Evolutionary conservation across 1,139 yeast genomes (phyloP), one percentile per base, ranked within the genome.

Genomic region (Candida sp.): DNA sequence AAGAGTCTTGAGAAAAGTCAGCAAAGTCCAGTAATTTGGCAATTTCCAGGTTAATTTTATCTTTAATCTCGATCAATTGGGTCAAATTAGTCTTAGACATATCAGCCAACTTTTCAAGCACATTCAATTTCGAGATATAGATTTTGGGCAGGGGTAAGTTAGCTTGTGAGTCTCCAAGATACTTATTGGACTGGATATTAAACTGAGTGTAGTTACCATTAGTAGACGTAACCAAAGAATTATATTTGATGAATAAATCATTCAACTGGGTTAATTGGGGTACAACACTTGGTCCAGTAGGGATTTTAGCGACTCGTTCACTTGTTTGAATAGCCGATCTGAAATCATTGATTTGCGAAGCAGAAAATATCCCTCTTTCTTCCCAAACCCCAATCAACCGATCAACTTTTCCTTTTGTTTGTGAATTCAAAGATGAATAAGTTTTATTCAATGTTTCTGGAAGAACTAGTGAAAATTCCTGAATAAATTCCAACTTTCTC

Each of bases 351-450:
- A 84, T 68, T 22, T 75, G 79, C 1, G 56, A 56, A 0, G 58
- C 55, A 2, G 70, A 50, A 52, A 85, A 87, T 1, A 89, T 77
- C 22, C 61, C 58, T 42, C 97, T 68, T 46, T 87, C 87, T 42
- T 75, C 75, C 95, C 96, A 87, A 12, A 89, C 95, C 39, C 71
- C 77, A 2, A 87, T 70, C 22, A 87, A 80, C 36, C 95, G 73
- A 35, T 69, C 74, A 30, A 87, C 76, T 48, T 82, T 82, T n/a
- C 77, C 74, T 46, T 75, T 73, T 9, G 78, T 63, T 1, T 73
- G 52, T 5, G 58, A 56, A 43, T 76, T 74, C 38, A 63, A 69
- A 38, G 55, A 51, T 21, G 60, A 55, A 47, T 75, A 71, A 1
- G 68, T 63, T 5, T 57, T 48, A 12, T 50, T 49, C 41, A 77